Conservation (phyloP, 2,329 filamentous ascomycete species). For the Fusarium acutatum region DNA sequence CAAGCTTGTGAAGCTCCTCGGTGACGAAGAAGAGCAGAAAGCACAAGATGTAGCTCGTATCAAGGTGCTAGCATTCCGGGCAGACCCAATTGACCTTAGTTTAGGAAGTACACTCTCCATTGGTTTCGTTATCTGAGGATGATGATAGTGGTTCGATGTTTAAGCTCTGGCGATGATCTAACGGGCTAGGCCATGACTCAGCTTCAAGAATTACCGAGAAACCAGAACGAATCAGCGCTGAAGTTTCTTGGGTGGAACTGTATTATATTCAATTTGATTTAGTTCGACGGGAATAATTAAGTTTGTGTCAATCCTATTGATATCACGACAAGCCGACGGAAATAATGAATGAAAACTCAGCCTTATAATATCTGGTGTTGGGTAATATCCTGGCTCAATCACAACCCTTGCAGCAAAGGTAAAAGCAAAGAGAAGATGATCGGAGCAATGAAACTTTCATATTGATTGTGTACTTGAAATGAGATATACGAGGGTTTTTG, state of each 20-base stretch:
- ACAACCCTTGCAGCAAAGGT: not conserved
- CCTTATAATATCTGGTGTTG: not conserved
- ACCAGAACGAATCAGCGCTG: constrained; percentile 6
- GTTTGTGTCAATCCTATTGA: not conserved
- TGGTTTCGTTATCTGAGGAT: not conserved
- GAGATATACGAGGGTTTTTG: not conserved
- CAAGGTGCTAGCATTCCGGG: constrained; percentile 9
- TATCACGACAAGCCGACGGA: not conserved
- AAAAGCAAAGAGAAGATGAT: not conserved
- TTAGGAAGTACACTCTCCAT: constrained; percentile 41
- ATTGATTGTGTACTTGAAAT: not conserved
- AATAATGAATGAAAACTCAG: not conserved
- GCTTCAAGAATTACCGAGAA: not conserved
- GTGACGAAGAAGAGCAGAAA: constrained; percentile 24
- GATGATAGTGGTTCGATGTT: constrained; percentile 27
- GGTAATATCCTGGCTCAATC: not conserved
- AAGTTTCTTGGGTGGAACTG: not conserved
- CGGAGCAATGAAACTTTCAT: not conserved
- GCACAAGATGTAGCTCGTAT: constrained; percentile 35
- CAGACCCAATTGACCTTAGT: constrained; percentile 25
- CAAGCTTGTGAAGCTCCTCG: constrained; percentile 75
- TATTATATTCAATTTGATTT: not conserved
- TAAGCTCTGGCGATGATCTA: not conserved
- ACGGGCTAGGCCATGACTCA: constrained; percentile 6
- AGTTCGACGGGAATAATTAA: not conserved